These are phyloP conservation scores for Cadophora gregata DNA, from an alignment of 2,329 filamentous ascomycete genomes.

Conservation along the genomic window DNA sequence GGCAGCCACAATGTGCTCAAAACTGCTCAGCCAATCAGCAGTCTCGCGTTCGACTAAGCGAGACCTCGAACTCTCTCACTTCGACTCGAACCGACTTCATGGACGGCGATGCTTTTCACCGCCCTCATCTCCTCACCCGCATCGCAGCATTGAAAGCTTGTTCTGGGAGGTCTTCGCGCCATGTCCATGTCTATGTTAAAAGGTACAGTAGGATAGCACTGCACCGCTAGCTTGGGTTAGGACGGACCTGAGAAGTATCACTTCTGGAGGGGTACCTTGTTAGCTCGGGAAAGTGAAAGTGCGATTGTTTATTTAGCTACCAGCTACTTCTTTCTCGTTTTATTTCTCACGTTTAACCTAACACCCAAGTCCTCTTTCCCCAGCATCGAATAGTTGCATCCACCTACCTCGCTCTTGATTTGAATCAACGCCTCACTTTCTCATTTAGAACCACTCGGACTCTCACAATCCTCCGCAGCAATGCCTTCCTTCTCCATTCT, in stretches of 20 bases:
- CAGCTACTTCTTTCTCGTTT: neutral
- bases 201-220: neutral
- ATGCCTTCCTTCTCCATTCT: constrained; percentile 22
- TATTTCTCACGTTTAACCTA: neutral
- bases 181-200: neutral
- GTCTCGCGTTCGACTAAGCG: neutral
- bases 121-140: neutral
- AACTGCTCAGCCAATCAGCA: constrained; percentile 18
- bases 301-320: constrained; percentile 3
- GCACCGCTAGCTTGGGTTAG: constrained; percentile 2
- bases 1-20: constrained; percentile 25
- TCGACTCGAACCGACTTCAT: constrained; percentile 1
- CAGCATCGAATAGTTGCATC: neutral
- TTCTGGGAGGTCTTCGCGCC: neutral
- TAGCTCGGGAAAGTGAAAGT: neutral
- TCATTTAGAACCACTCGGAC: neutral
- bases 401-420: neutral
- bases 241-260: neutral
- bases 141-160: constrained; percentile 10
- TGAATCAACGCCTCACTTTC: neutral
- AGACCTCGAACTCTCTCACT: no score
- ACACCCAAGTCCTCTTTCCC: neutral
- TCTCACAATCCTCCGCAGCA: neutral
- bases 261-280: neutral
- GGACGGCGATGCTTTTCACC: neutral